Base-by-base conservation (phyloP, 2,329 filamentous ascomycete species). In the Boeremia lycopersici region DNA sequence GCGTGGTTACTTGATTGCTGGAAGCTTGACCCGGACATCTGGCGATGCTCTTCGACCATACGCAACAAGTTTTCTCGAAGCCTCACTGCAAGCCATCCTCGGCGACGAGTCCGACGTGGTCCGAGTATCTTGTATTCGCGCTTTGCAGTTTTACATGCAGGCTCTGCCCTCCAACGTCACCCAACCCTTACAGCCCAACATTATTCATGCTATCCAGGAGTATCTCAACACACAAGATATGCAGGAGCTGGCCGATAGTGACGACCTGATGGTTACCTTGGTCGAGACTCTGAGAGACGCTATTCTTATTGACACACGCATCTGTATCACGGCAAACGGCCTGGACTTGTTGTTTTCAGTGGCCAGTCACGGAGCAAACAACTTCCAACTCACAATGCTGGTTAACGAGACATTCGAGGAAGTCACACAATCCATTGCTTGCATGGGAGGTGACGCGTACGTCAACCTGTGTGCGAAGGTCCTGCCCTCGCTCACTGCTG, bases 321-420 rank as follows among this genome's bases (percentile, higher is more conserved):
- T 95, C 48, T 88, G 90, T 19, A 82, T 96, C 19, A 85, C 87
- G 0, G 87, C 89, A 11, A 85, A 89, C 40, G 91, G 93, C 19
- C 80, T 96, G 6, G 89, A 95, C 65, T 80, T 93, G 12, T 84
- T 99, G 8, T 98, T 99, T 77, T 85, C 89, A 48, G 86, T 98
- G 56, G 93, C 92, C 19, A 95, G 91, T 73, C 87, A 93, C 69
- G 92, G 92, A 26, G 90, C 93, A 0, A 86, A 84, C 57, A 98
- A 96, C 77, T 96, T 96, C 78, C 93, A 97, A 73, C 85, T 97
- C 41, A 91, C 89, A 0, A 88, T 93, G 78, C 81, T 97, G 46
- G 89, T 98, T 23, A 89, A 86, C 31, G 95, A 99, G 75, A 88
- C 91, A 0, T 96, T 99, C 69, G 93, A 98, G 73, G 91, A 95